phyloP scores from a whole-genome alignment of 306 rosid species.

The Calophaca sinica region DNA sequence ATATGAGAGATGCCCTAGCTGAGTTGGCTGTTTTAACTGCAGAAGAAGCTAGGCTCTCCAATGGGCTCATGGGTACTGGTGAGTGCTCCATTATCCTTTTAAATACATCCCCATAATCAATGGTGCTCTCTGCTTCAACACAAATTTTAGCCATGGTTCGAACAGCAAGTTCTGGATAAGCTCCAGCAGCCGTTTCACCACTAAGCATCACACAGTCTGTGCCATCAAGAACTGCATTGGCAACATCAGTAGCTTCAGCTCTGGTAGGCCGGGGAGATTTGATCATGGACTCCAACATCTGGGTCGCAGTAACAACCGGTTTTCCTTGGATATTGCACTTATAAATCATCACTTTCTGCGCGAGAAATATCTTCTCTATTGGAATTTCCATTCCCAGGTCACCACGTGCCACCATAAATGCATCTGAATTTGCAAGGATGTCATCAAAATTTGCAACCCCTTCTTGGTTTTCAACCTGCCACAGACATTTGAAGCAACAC shows the following conservation, averaged over 20 bases:
- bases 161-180: constrained; percentile 84
- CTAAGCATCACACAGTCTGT: constrained; percentile 91
- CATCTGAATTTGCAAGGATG: constrained; percentile 89
- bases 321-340: constrained; percentile 97
- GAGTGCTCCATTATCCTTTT: constrained; percentile 85
- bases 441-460: constrained; percentile 98
- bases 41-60: constrained; percentile 87
- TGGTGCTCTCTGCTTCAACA: constrained; percentile 78
- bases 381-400: constrained; percentile 99
- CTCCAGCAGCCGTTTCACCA: constrained; percentile 94
- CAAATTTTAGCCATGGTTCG: constrained; percentile 82
- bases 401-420: constrained; percentile 97
- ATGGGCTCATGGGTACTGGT: constrained; percentile 83
- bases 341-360: constrained; percentile 96
- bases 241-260: constrained; percentile 54
- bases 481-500: constrained; percentile 33
- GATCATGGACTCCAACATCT: constrained; percentile 64
- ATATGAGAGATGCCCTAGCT: constrained; percentile 70
- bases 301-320: constrained; percentile 96
- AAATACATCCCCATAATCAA: constrained; percentile 73
- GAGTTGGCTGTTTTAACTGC: constrained; percentile 85
- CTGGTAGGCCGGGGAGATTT: constrained; percentile 53
- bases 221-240: constrained; percentile 84
- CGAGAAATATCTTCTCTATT: constrained; percentile 91
- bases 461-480: constrained; percentile 94